Conservation (phyloP, 73 alveolate species). For the Halteria grandinella region DNA sequence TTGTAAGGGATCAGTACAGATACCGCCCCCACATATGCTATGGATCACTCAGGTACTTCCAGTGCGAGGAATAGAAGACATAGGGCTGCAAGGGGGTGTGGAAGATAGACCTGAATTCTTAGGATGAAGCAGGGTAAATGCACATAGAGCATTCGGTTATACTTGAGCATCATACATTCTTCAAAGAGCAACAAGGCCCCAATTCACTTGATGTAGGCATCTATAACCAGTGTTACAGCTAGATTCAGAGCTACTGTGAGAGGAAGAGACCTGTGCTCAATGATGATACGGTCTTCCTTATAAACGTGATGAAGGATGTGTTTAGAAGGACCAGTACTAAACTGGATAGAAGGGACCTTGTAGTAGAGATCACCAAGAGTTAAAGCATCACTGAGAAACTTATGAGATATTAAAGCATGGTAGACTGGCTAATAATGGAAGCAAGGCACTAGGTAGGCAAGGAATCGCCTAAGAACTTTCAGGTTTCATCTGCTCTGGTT, state of each 20-base stretch:
- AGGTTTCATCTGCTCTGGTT: conserved; percentile 8
- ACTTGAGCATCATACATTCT: conserved; percentile 27
- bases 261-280: conserved; percentile 8
- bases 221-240: background rate
- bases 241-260: too few species aligned
- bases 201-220: background rate
- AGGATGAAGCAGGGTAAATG: conserved; percentile 9
- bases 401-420: background rate
- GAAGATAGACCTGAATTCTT: background rate
- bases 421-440: conserved; percentile 20
- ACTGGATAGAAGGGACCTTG: background rate
- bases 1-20: conserved; percentile 28
- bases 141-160: conserved; percentile 37
- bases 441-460: conserved; percentile 13
- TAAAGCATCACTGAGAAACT: conserved; percentile 1
- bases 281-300: conserved; percentile 16
- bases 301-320: conserved; percentile 9
- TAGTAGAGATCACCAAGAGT: background rate
- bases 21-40: conserved; percentile 15
- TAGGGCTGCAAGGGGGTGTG: conserved; percentile 31
- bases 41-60: conserved; percentile 3
- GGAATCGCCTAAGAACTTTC: background rate
- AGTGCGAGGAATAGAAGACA: conserved; percentile 35
- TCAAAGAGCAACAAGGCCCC: background rate
- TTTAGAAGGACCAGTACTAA: background rate